Base-by-base conservation (phyloP, 1,284 basidiomycete species). In the Dichomitus squalens region DNA sequence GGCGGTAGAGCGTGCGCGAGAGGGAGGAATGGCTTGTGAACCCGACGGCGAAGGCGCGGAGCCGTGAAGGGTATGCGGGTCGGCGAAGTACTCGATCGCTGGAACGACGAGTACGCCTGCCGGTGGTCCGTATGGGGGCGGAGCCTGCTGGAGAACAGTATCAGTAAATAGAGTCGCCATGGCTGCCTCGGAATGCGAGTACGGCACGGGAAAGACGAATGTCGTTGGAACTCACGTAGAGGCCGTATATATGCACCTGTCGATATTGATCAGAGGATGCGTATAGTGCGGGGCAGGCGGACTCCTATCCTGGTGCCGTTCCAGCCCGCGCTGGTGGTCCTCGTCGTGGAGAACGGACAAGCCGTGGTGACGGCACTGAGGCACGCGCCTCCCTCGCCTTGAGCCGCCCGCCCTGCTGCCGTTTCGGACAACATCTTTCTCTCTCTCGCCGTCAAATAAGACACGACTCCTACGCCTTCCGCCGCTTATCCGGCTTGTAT, bases 81-180 rank as follows among this genome's bases (percentile, higher is more conserved):
- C 20, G 43, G 39, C 20, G 31, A 49, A 1, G 16, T 55, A 8
- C 8, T 55, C 47, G 53, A 43, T 21, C 14, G 51, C 47, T 41
- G 61, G 55, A 14, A 55, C 36, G 46, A 53, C 27, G 35, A 63
- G 46, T 38, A 50, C 23, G 18, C 53, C 53, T 5, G 38, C 39
- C 2, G 52, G 55, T 8, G 51, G 55, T 36, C 55, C 44, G 55
- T 63, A 63, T n/a, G 61, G 58, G 25, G 61, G 61, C 6, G 53
- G 58, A 11, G 55, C 61, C 53, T 55, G 61, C 31, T 55, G 43
- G 27, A 34, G 31, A 11, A 11, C 31, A 11, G n/a, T 47, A 11
- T 47, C 44, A 21, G 44, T 18, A 12, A 33, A 18, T 3, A 33
- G 8, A 47, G 12, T 33, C 1, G n/a, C 9, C 44, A 47, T 47